A percentile compares a stretch with the other conserved stretches of the same genome.
Evolutionary conservation across 2,329 filamentous ascomycete species (phyloP).

Genomic region (Myriosclerotinia duriaeana): DNA sequence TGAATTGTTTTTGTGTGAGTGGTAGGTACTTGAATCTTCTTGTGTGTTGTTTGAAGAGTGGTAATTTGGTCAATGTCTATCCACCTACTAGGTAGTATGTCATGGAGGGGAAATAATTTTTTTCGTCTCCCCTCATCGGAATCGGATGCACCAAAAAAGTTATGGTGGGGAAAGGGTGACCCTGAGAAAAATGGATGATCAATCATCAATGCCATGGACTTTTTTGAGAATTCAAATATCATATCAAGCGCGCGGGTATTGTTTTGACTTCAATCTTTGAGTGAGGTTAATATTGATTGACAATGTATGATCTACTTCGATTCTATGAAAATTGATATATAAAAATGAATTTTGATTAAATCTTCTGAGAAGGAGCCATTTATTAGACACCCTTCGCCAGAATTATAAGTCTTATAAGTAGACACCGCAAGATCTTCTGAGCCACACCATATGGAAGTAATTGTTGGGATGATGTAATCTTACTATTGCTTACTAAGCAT

Average conservation of each 20-base stretch:
- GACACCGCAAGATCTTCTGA: too few relatives aligned
- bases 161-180: conserved; percentile 11
- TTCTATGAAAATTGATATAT: neutral
- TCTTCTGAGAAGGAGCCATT: too few relatives aligned
- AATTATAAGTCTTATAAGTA: too few relatives aligned
- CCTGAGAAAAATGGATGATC: neutral
- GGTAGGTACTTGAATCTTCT: neutral
- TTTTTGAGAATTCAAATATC: neutral
- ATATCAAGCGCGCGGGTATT: neutral
- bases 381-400: too few relatives aligned
- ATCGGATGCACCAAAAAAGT: conserved; percentile 7
- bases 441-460: too few relatives aligned
- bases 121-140: neutral
- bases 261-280: neutral
- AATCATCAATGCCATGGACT: neutral
- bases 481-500: too few relatives aligned
- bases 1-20: neutral
- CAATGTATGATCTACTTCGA: too few relatives aligned
- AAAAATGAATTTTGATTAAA: too few relatives aligned
- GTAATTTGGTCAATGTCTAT: neutral
- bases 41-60: neutral
- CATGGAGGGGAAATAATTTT: conserved; percentile 20
- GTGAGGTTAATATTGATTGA: too few relatives aligned
- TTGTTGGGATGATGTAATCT: too few relatives aligned
- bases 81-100: too few relatives aligned